Evolutionary conservation across 257 asterid genomes (phyloP), one percentile per base, ranked within the genome.

Genomic region (Marsdenia floribunda): DNA sequence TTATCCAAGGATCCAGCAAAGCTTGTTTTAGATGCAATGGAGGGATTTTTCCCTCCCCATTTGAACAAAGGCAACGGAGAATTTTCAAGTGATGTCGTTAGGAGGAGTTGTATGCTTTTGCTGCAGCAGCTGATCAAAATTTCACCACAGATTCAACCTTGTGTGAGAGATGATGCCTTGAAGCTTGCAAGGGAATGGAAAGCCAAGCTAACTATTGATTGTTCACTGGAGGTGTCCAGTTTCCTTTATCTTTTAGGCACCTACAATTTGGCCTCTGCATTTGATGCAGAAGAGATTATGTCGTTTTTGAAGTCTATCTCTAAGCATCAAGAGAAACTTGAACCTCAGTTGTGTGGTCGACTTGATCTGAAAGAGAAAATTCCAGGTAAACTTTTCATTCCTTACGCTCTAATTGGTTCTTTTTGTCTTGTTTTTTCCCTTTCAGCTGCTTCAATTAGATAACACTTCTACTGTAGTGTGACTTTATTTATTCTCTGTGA

Each of bases 1-100:
- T 70, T 84, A 70, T 88, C 88, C 2, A 74, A 79, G 4, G 85
- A 88, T 79, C 90, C 90, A 5, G 85, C 90, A 73, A 84, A 83
- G 87, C 55, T 88, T 50, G 90, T 88, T 64, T 82, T 88, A 52
- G 86, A 81, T 78, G 90, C 90, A 59, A 83, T 88, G 86, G 87
- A 63, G 29, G 89, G 88, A 40, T 86, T 84, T 52, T 88, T 47
- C 68, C 72, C 75, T 74, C 74, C 78, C 42, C 72, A 79, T 68
- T 59, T 68, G 59, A 73, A 38, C 24, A 79, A 74, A 29, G 82
- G 26, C 58, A 86, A 86, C 14, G 37, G 33, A 47, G 80, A 52
- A 76, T n/a, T 37, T 42, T 59, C 37, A 52, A 72, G 57, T 38
- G 54, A 42, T 71, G 87, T 82, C 47, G 67, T 76, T 78, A 71